Evolutionary conservation across 805 yeast genomes (phyloP).

Genomic region (Candida endomychidarum): DNA sequence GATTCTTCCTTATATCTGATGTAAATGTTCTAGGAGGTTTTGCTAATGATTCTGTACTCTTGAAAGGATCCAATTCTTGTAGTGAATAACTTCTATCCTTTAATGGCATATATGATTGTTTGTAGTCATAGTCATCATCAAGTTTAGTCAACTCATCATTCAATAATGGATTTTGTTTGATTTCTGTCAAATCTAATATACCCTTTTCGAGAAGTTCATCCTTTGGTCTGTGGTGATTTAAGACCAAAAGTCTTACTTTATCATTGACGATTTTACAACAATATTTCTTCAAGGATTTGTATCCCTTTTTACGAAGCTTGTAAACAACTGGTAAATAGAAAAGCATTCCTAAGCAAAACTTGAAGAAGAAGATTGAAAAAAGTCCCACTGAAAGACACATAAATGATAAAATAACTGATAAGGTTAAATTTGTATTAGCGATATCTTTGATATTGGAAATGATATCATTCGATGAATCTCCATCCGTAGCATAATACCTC

Average conservation of each 20-base stretch:
- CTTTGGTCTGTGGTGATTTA: conserved; percentile 38
- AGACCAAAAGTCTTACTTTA: conserved; percentile 53
- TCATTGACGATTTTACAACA: conserved; percentile 61
- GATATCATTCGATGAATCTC: conserved; percentile 43
- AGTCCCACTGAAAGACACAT: conserved; percentile 75
- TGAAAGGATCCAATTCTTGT: conserved; percentile 17
- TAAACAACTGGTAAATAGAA: conserved; percentile 52
- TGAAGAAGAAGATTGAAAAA: conserved; percentile 67
- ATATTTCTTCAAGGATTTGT: conserved; percentile 54
- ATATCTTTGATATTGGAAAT: conserved; percentile 50
- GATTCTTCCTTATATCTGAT: conserved; percentile 3
- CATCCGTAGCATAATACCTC: conserved; percentile 48
- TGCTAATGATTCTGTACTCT: conserved; percentile 7
- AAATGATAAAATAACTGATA: conserved; percentile 70
- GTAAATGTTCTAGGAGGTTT: conserved; percentile 6
- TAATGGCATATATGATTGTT: conserved; percentile 7
- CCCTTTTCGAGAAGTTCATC: conserved; percentile 32
- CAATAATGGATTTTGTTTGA: conserved; percentile 30
- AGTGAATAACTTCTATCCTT: conserved; percentile 7
- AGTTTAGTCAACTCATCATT: conserved; percentile 11
- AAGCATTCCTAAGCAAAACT: conserved; percentile 54
- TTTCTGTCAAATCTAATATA: conserved; percentile 23
- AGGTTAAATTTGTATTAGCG: conserved; percentile 59
- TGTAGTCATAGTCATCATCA: conserved; percentile 13
- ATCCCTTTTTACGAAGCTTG: conserved; percentile 36